Percentiles rank a stretch among this genome's conserved stretches.
phyloP scores from a whole-genome alignment of 2,329 filamentous ascomycete genomes.

The Aspergillus brunneoviolaceus region DNA sequence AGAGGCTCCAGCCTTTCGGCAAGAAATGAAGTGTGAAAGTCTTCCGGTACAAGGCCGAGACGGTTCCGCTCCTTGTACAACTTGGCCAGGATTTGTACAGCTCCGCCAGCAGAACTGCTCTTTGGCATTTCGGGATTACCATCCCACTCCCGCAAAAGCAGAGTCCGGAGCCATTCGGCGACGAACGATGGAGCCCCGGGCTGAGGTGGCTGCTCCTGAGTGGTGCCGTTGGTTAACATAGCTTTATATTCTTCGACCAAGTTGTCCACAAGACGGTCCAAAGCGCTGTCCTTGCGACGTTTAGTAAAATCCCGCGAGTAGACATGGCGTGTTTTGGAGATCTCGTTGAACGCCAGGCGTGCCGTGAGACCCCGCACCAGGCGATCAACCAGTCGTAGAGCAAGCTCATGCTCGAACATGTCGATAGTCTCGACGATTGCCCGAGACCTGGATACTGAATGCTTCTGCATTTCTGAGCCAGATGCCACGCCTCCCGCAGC shows the following conservation, averaged over 20 bases:
- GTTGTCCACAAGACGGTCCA: slow-evolving; percentile 39
- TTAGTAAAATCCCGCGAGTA: slow-evolving; percentile 30
- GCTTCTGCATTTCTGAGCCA: slow-evolving; percentile 37
- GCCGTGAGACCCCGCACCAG: slow-evolving; percentile 51
- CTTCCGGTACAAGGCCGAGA: slow-evolving; percentile 64
- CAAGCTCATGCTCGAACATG: slow-evolving; percentile 53
- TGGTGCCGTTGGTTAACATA: slow-evolving; percentile 9
- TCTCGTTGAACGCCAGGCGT: slow-evolving; percentile 51
- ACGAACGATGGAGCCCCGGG: slow-evolving; percentile 35
- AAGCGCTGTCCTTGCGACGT: slow-evolving; percentile 30
- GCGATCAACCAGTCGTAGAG: slow-evolving; percentile 50
- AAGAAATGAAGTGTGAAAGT: slow-evolving; percentile 75
- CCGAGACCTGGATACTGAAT: slow-evolving; percentile 28
- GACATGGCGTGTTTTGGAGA: slow-evolving; percentile 40
- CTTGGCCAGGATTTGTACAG: slow-evolving; percentile 69
- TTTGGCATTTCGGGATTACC: slow-evolving; percentile 68
- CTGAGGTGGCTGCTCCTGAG: slow-evolving; percentile 14
- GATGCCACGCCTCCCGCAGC: slow-evolving; percentile 40
- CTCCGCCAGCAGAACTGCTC: slow-evolving; percentile 72
- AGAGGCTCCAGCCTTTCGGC: slow-evolving; percentile 73
- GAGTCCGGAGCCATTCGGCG: slow-evolving; percentile 54
- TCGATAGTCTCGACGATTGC: slow-evolving; percentile 41
- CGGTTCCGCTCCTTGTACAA: slow-evolving; percentile 71
- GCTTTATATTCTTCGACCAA: slow-evolving; percentile 32
- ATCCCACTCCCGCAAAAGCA: slow-evolving; percentile 79